Conservation (phyloP, 192 early-diverging fungal species). For the Rhizophagus prolifer region DNA sequence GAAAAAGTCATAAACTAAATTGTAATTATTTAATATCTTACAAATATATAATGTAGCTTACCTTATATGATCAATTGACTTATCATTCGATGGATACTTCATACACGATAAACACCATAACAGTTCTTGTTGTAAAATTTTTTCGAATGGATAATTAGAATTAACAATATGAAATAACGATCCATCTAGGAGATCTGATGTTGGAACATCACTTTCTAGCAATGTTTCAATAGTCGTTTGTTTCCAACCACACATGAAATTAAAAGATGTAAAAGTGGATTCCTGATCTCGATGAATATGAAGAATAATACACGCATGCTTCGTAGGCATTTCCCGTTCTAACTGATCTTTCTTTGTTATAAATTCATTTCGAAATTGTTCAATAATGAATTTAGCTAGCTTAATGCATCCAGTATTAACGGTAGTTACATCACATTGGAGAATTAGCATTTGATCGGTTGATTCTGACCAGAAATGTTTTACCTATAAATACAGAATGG, state of each 20-base stretch:
- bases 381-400: slow-evolving; percentile 23
- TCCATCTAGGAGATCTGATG: slow-evolving; percentile 8
- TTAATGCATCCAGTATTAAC: slow-evolving; percentile 21
- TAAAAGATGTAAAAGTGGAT: background rate
- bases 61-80: slow-evolving; percentile 15
- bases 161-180: slow-evolving; percentile 8
- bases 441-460: background rate
- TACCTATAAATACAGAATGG: background rate
- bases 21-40: no score
- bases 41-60: no score
- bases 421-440: slow-evolving; percentile 17
- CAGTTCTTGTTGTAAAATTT: slow-evolving; percentile 24
- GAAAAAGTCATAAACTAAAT: no score
- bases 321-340: background rate
- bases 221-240: slow-evolving; percentile 30
- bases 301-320: slow-evolving; percentile 22
- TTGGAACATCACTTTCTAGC: background rate
- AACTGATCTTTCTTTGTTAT: background rate
- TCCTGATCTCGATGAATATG: slow-evolving; percentile 28
- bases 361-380: slow-evolving; percentile 7
- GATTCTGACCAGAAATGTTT: slow-evolving; percentile 21
- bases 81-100: slow-evolving; percentile 3
- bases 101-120: slow-evolving; percentile 30
- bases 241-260: slow-evolving; percentile 27
- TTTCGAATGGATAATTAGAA: slow-evolving; percentile 22